Evolutionary conservation across 257 asterid species (phyloP), one percentile per base, ranked within the genome.

Genomic region (Fraxinus pennsylvanica): DNA sequence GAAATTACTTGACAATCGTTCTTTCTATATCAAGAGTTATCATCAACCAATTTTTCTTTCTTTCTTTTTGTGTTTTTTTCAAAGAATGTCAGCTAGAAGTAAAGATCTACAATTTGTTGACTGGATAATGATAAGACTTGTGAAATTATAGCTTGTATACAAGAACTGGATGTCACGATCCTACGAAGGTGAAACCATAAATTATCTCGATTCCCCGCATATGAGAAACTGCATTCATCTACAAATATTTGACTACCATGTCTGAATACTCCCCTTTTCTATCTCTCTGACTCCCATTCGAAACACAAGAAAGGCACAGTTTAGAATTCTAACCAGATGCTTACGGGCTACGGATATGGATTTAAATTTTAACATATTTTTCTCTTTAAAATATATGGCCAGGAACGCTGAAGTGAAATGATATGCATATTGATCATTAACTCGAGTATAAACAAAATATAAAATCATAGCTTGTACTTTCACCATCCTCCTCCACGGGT

Each of bases 21-120:
- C 50, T 33, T 81, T 47, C 32, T 47, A 47, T 36, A 6, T 54
- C 15, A 68, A 81, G 59, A 14, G 59, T 50, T 50, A 50, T 59
- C 68, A 59, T 6, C 3, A n/a, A 6, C 22, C n/a, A 54, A 54
- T 17, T 15, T 15, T 54, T 54, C 19, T 50, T 50, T 47, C 19
- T 14, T 14, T 4, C 19, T 50, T 50, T 50, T 50, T 13, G 17
- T 50, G 1, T 14, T 50, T 12, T 50, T 12, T 54, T 4, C 0
- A 50, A 50, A 15, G 21, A 17, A 0, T n/a, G 68, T 59, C 4
- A 22, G 6, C 29, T 59, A 59, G 13, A 59, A 59, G 13, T 21
- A n/a, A 5, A 57, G 29, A 6, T 59, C 68, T 59, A 59, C 68
- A 7, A 50, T 59, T 21, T 59, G 30, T 59, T 21, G 2, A 59